These are phyloP conservation scores for Alternaria tenuissima DNA, from an alignment of 2,329 filamentous ascomycete genomes.

Conservation along the genomic window DNA sequence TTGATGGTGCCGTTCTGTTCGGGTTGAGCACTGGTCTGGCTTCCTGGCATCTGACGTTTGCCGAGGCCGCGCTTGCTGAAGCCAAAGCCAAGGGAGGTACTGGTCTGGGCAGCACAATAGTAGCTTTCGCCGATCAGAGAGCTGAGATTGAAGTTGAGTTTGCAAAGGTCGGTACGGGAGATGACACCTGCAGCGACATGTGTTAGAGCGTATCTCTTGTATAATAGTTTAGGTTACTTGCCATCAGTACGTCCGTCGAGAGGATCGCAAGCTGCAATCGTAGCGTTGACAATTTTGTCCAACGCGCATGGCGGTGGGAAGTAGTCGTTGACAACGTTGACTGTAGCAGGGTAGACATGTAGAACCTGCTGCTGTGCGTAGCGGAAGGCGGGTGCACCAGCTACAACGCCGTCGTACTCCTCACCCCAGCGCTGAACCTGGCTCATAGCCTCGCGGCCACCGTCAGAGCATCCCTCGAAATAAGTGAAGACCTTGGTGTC, in stretches of 20 bases:
- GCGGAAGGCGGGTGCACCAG: conserved; percentile 59
- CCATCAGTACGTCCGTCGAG: conserved; percentile 65
- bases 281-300: conserved; percentile 62
- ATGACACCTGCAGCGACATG: conserved; percentile 50
- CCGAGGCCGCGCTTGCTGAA: conserved; percentile 21
- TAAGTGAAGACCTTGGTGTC: conserved; percentile 54
- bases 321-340: conserved; percentile 54
- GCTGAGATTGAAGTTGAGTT: conserved; percentile 56
- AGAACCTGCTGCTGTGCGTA: conserved; percentile 58
- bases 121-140: conserved; percentile 58
- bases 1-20: conserved; percentile 47
- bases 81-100: conserved; percentile 26
- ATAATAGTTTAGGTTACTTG: neutral
- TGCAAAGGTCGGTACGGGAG: conserved; percentile 59
- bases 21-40: conserved; percentile 25
- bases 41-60: conserved; percentile 16
- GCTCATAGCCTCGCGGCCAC: conserved; percentile 59
- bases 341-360: conserved; percentile 52
- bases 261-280: conserved; percentile 63
- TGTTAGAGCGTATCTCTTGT: neutral
- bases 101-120: conserved; percentile 49
- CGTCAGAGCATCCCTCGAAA: conserved; percentile 65
- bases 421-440: conserved; percentile 61
- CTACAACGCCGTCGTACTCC: conserved; percentile 58
- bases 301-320: conserved; percentile 58